phyloP scores from a whole-genome alignment of 179 eudicot genomes.

The Carnegiea gigantea region DNA sequence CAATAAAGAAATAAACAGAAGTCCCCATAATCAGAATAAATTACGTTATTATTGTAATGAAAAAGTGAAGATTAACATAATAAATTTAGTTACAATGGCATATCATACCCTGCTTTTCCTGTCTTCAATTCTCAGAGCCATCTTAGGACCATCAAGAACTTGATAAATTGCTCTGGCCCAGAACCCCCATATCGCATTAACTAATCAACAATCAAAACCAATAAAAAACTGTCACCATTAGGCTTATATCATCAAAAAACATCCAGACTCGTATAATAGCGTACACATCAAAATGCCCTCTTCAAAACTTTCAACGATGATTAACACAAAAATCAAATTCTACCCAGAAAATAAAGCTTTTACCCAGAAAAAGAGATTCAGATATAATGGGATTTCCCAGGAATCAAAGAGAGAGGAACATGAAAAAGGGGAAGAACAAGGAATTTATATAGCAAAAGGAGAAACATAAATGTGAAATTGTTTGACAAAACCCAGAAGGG shows the following conservation, averaged over 20 bases:
- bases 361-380: neutral
- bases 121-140: constrained; percentile 30
- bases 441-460: neutral
- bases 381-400: neutral
- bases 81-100: neutral
- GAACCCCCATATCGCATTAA: constrained; percentile 28
- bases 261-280: neutral
- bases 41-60: neutral
- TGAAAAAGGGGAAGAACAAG: neutral
- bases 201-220: constrained; percentile 24
- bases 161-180: constrained; percentile 29
- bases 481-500: constrained; percentile 14
- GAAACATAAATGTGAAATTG: constrained; percentile 17
- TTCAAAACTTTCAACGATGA: neutral
- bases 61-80: neutral
- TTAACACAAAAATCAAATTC: too few relatives aligned
- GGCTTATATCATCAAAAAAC: neutral
- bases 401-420: neutral
- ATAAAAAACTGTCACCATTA: neutral
- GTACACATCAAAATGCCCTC: neutral
- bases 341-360: too few relatives aligned
- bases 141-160: constrained; percentile 23
- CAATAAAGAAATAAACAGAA: neutral
- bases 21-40: neutral
- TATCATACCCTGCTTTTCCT: constrained; percentile 37